Conservation (phyloP, 768 basidiomycete species). For the Amanita jacksonii region DNA sequence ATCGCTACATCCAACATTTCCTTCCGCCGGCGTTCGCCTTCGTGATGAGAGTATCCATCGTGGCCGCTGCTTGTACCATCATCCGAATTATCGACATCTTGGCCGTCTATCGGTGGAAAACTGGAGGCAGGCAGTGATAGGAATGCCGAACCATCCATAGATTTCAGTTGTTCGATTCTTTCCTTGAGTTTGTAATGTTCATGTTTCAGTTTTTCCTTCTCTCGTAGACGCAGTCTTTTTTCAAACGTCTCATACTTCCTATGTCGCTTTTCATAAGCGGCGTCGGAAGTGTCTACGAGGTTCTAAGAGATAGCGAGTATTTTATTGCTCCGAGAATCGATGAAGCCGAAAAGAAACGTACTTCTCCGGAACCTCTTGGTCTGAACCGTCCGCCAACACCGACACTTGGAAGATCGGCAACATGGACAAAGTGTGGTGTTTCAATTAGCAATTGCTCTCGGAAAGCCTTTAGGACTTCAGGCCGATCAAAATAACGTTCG, state of each 20-base stretch:
- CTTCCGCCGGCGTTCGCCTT: slow-evolving; percentile 66
- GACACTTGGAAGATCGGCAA: slow-evolving; percentile 40
- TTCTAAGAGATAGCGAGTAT: slow-evolving; percentile 23
- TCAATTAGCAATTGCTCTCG: slow-evolving; percentile 64
- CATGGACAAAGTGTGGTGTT: slow-evolving; percentile 59
- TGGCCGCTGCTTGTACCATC: slow-evolving; percentile 17
- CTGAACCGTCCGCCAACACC: slow-evolving; percentile 65
- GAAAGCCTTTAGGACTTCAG: slow-evolving; percentile 66
- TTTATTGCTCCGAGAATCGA: slow-evolving; percentile 1
- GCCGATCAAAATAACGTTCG: slow-evolving; percentile 68
- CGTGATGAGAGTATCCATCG: slow-evolving; percentile 29
- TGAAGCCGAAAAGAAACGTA: slow-evolving; percentile 27
- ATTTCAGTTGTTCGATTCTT: slow-evolving; percentile 73
- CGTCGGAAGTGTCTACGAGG: slow-evolving; percentile 67
- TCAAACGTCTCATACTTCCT: slow-evolving; percentile 82
- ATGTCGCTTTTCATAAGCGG: slow-evolving; percentile 73
- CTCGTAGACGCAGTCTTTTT: slow-evolving; percentile 74
- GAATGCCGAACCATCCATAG: slow-evolving; percentile 66
- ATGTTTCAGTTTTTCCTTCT: slow-evolving; percentile 87
- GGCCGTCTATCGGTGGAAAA: slow-evolving; percentile 35
- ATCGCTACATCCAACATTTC: slow-evolving; percentile 68
- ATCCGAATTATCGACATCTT: slow-evolving; percentile 18
- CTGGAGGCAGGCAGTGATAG: slow-evolving; percentile 48
- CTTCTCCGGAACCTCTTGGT: slow-evolving; percentile 60
- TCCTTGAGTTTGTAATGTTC: slow-evolving; percentile 90